A percentile compares a stretch with the other conserved stretches of the same genome.
Evolutionary conservation across 768 basidiomycete species (phyloP).

Genomic region (Russula earlei): DNA sequence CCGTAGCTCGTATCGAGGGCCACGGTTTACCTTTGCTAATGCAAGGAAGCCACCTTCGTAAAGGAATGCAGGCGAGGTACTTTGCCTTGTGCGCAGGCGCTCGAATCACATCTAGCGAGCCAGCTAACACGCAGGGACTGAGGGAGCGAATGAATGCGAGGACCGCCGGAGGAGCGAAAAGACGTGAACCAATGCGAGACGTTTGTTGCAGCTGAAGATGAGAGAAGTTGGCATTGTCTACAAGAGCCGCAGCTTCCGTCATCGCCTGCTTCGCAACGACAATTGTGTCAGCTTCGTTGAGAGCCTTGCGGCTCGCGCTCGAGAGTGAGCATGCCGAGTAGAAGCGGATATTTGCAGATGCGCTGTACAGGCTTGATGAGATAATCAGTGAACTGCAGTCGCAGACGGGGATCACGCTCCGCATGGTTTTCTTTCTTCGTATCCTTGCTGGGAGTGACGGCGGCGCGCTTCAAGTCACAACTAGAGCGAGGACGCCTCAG

Average conservation of each 20-base stretch:
- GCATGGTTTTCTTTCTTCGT: conserved; percentile 1
- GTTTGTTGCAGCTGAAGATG: conserved; percentile 12
- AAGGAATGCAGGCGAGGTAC: conserved; percentile 85
- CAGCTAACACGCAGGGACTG: conserved; percentile 70
- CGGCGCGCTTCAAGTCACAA: neutral
- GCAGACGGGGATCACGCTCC: conserved; percentile 22
- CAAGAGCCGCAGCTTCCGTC: conserved; percentile 17
- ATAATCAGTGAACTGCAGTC: conserved; percentile 71
- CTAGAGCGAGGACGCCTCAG: neutral
- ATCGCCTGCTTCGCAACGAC: conserved; percentile 15
- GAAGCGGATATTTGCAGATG: conserved; percentile 89
- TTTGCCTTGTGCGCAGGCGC: conserved; percentile 48
- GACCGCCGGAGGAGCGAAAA: conserved; percentile 30
- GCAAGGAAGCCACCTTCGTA: conserved; percentile 81
- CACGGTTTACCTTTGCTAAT: conserved; percentile 77
- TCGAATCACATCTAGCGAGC: conserved; percentile 83
- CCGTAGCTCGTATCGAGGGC: conserved; percentile 70
- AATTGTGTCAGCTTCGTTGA: conserved; percentile 3
- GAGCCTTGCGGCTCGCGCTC: neutral
- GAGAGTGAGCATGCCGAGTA: conserved; percentile 59
- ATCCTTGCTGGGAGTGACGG: neutral
- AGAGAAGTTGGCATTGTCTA: conserved; percentile 15
- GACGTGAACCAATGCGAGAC: conserved; percentile 26
- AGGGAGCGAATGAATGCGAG: conserved; percentile 62
- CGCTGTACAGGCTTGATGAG: conserved; percentile 96